Evolutionary conservation across 2,329 filamentous ascomycete genomes (phyloP).

Genomic region (Diaporthe citri): DNA sequence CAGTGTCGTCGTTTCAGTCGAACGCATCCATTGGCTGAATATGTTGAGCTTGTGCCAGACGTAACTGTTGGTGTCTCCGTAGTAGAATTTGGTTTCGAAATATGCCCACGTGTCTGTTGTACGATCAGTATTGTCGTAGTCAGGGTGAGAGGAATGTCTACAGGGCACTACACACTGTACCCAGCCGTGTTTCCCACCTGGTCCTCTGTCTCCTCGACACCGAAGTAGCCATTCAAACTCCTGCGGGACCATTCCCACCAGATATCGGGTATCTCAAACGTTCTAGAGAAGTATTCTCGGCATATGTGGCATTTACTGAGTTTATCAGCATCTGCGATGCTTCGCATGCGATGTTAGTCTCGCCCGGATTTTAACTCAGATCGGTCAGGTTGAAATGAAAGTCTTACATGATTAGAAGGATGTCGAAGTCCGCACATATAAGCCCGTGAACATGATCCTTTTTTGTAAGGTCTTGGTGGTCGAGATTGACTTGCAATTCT

Average conservation of each 20-base stretch:
- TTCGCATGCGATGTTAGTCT: background rate
- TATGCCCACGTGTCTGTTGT: background rate
- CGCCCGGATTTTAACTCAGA: background rate
- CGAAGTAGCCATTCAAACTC: background rate
- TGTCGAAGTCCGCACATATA: background rate
- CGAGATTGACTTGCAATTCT: background rate
- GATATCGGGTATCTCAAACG: background rate
- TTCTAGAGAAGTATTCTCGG: background rate
- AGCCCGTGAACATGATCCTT: background rate
- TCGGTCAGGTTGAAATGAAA: too few relatives aligned
- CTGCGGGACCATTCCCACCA: background rate
- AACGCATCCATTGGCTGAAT: background rate
- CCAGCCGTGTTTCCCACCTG: background rate
- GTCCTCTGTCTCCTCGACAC: background rate
- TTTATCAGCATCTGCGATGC: background rate
- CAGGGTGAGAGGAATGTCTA: background rate
- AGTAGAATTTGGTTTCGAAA: slow-evolving; percentile 21
- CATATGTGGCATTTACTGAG: background rate
- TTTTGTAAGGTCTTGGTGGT: background rate
- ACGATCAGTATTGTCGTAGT: background rate
- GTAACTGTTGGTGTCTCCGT: background rate
- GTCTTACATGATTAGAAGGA: background rate
- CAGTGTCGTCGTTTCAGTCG: slow-evolving; percentile 43
- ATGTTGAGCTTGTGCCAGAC: slow-evolving; percentile 5
- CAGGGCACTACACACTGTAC: background rate